phyloP scores from a whole-genome alignment of 2,329 filamentous ascomycete genomes.

The Phialocephala sp. region DNA sequence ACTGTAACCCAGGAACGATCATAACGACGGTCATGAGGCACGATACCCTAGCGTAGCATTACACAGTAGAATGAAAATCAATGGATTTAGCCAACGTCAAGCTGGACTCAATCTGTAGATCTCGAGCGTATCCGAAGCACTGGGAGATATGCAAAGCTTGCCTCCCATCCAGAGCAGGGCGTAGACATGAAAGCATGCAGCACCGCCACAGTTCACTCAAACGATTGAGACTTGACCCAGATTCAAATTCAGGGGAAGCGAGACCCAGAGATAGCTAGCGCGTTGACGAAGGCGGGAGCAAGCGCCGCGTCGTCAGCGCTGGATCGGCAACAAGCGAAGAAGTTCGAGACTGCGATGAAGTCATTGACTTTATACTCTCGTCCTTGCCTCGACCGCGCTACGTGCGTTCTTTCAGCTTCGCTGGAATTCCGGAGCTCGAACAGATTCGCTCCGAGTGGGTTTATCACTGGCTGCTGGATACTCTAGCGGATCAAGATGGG shows the following conservation, averaged over 20 bases:
- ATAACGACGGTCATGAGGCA: constrained; percentile 1
- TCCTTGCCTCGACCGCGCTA: too few relatives aligned
- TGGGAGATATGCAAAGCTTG: not conserved
- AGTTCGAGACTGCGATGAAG: not conserved
- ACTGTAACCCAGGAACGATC: not conserved
- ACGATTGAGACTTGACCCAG: not conserved
- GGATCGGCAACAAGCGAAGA: not conserved
- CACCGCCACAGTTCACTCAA: not conserved
- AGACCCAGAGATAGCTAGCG: not conserved
- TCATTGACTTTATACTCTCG: not conserved
- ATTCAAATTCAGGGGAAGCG: constrained; percentile 6
- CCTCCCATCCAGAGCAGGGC: too few relatives aligned
- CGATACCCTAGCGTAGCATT: constrained; percentile 1
- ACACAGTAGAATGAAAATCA: not conserved
- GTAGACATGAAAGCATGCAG: not conserved
- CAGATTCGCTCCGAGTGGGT: too few relatives aligned
- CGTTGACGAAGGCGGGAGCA: not conserved
- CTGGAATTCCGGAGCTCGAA: too few relatives aligned
- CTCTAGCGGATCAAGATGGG: not conserved
- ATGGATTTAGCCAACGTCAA: not conserved
- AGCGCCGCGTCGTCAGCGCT: not conserved
- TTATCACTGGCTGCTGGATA: too few relatives aligned
- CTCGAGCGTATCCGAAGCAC: not conserved
- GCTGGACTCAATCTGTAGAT: not conserved
- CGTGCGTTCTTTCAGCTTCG: too few relatives aligned